Evolutionary conservation across 306 rosid genomes (phyloP).

Genomic region (Amphicarpaea edgeworthii): DNA sequence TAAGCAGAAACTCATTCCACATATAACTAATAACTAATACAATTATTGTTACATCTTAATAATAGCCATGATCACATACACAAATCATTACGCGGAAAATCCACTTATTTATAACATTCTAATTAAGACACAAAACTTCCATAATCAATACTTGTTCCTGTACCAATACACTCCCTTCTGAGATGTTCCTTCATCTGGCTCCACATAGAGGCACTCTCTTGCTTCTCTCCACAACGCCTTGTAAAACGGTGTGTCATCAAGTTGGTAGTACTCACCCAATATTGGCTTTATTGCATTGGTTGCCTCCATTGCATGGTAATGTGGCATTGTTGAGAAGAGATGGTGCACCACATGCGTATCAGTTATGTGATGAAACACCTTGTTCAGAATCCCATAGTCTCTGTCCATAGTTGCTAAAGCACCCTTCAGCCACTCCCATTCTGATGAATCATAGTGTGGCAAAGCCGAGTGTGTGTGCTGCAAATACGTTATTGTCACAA

Average conservation of each 20-base stretch:
- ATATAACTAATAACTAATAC: neutral
- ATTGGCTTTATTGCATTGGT: constrained; percentile 66
- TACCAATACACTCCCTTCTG: constrained; percentile 80
- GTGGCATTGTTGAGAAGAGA: constrained; percentile 79
- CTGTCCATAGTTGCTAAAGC: constrained; percentile 78
- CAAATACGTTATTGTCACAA: constrained; percentile 72
- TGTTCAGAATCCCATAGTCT: constrained; percentile 69
- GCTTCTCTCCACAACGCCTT: constrained; percentile 91
- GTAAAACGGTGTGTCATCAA: constrained; percentile 71
- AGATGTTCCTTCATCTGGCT: constrained; percentile 55
- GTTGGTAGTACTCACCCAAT: constrained; percentile 57
- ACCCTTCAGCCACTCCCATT: constrained; percentile 91
- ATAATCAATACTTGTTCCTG: constrained; percentile 56
- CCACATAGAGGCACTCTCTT: constrained; percentile 78
- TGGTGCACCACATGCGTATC: constrained; percentile 81
- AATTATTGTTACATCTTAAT: neutral
- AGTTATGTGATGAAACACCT: constrained; percentile 76
- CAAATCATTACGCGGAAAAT: constrained; percentile 18
- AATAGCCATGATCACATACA: neutral
- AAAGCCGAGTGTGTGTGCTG: constrained; percentile 77
- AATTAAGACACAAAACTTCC: neutral
- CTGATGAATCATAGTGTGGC: constrained; percentile 75
- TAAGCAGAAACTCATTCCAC: neutral
- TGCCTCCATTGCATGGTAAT: constrained; percentile 82
- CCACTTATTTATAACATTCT: constrained; percentile 33